Evolutionary conservation across 129 eudicot genomes (phyloP), one percentile per base, ranked within the genome.

Genomic region (Dittrichia graveolens): DNA sequence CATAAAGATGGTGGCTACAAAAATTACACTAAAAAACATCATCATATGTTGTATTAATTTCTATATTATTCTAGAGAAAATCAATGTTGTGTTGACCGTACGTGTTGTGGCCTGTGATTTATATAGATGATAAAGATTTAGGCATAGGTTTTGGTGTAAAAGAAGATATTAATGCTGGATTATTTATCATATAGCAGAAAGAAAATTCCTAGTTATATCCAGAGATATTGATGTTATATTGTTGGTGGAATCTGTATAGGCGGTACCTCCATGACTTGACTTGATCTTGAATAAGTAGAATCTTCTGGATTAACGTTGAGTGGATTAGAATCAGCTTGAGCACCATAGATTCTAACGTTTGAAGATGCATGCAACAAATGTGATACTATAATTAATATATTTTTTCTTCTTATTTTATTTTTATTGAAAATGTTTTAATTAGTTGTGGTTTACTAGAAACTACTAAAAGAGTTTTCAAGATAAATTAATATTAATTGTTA

Each of bases 161-260:
- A 52, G 31, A 24, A 24, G 31, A 24, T 24, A 24, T 24, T 38
- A 37, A 11, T 50, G 63, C 15, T 74, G 18, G 62, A 62, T 50
- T 24, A n/a, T n/a, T 48, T 74, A 62, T 39, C 52, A 62, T n/a
- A 38, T 38, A 48, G 63, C 44, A 19, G 42, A 50, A 19, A 49
- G 31, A 71, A 16, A 62, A 48, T 50, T 49, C 62, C 63, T 74
- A 48, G 78, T 61, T 38, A 70, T 70, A 41, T 54, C n/a, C 75
- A 62, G 42, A 40, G 15, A 62, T 50, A 37, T 49, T 40, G 47
- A 74, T 14, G 43, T 58, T 74, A 0, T 74, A 34, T 52, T 74
- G 6, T 75, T 53, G 61, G 61, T 75, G 42, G 66, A 65, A 75
- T 68, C 57, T 31, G 46, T 75, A 75, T 75, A 64, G 79, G 79